Evolutionary conservation across 768 basidiomycete genomes (phyloP).

Genomic region (Boletus edulis): DNA sequence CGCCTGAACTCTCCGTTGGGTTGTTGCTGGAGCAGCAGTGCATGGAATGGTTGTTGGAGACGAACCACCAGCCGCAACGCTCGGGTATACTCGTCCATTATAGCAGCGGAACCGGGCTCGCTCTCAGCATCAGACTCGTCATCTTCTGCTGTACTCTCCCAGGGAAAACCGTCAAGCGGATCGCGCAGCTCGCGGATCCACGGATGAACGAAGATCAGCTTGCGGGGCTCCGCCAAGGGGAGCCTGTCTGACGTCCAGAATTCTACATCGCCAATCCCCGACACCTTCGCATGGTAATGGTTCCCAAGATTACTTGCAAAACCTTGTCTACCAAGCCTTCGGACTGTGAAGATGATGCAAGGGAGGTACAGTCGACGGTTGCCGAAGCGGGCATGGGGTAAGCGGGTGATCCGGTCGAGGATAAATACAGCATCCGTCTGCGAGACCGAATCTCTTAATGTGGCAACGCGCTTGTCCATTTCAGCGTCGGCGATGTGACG

Average conservation of each 20-base stretch:
- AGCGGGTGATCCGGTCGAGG: background rate
- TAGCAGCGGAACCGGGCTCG: background rate
- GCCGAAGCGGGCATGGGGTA: background rate
- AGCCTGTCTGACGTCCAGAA: background rate
- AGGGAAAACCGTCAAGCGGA: background rate
- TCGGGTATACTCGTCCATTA: background rate
- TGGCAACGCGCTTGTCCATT: background rate
- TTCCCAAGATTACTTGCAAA: background rate
- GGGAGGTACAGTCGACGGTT: conserved; percentile 2
- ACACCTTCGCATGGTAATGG: background rate
- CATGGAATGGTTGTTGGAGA: background rate
- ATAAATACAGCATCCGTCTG: background rate
- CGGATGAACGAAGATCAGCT: conserved; percentile 1
- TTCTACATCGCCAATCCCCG: background rate
- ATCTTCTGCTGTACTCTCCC: background rate
- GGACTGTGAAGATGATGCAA: conserved; percentile 2
- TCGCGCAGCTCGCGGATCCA: conserved; percentile 7
- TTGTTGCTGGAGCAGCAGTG: background rate
- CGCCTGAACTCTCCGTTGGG: background rate
- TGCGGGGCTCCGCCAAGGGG: background rate
- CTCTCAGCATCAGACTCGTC: background rate
- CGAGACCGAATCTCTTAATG: background rate
- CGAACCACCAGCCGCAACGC: background rate
- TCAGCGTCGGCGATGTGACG: background rate
- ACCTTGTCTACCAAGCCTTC: background rate